Evolutionary conservation across 2,329 filamentous ascomycete genomes (phyloP).

Genomic region (Magnaporthiopsis incrustans): DNA sequence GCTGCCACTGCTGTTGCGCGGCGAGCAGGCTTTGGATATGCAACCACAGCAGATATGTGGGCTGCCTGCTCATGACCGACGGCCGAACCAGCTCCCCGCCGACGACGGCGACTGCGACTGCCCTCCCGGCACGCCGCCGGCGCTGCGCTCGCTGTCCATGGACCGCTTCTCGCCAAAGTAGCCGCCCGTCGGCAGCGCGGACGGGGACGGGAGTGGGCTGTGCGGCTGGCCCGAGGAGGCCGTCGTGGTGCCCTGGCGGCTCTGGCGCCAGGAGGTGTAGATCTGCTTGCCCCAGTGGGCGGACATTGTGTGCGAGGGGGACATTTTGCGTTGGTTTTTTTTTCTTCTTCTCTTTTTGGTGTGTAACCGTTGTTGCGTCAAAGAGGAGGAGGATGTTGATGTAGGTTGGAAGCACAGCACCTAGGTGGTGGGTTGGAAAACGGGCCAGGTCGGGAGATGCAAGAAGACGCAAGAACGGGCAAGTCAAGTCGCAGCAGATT

Average conservation of each 20-base stretch:
- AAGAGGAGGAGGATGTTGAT: not conserved
- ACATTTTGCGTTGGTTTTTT: slow-evolving; percentile 29
- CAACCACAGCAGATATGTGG: too few species aligned
- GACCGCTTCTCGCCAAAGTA: slow-evolving; percentile 35
- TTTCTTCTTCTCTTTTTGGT: not conserved
- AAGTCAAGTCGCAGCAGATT: too few species aligned
- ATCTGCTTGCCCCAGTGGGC: slow-evolving; percentile 54
- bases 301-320: slow-evolving; percentile 53
- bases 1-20: too few species aligned
- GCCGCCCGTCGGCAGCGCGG: slow-evolving; percentile 16
- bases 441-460: not conserved
- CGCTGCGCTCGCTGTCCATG: slow-evolving; percentile 37
- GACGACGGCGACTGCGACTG: slow-evolving; percentile 12
- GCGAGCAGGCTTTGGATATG: too few species aligned
- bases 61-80: slow-evolving; percentile 1
- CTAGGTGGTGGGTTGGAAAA: too few species aligned
- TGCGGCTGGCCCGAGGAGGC: slow-evolving; percentile 12
- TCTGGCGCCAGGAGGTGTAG: slow-evolving; percentile 49
- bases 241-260: slow-evolving; percentile 27
- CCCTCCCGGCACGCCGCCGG: slow-evolving; percentile 17
- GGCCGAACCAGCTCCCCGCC: slow-evolving; percentile 16
- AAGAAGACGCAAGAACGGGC: not conserved
- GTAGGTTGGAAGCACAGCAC: too few species aligned
- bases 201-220: slow-evolving; percentile 15
- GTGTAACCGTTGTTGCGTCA: not conserved